These are phyloP conservation scores for Fusarium papillatum DNA, from an alignment of 2,329 filamentous ascomycete species.

Conservation along the genomic window DNA sequence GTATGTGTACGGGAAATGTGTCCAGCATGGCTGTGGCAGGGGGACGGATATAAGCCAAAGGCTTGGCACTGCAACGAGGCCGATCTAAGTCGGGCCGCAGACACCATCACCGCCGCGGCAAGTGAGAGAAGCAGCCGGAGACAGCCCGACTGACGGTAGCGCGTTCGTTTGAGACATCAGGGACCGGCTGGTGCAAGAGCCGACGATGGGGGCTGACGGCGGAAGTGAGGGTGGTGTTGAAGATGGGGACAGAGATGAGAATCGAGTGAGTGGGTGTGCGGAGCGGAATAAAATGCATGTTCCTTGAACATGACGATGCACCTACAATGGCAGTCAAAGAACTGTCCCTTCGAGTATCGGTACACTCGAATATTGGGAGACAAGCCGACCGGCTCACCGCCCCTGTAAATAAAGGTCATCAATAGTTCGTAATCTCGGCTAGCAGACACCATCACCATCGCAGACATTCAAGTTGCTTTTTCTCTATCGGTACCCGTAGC, in stretches of 20 bases:
- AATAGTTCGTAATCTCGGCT: conserved; percentile 26
- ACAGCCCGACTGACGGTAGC: neutral
- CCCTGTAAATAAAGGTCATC: conserved; percentile 67
- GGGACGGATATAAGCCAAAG: conserved; percentile 1
- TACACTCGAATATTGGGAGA: conserved; percentile 94
- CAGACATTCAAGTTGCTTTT: conserved; percentile 26
- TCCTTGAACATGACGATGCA: conserved; percentile 7
- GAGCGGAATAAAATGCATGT: neutral
- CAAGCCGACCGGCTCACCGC: conserved; percentile 84
- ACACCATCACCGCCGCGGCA: conserved; percentile 1
- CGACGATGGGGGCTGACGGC: neutral
- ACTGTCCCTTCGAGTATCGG: conserved; percentile 87
- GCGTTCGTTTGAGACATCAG: conserved; percentile 1
- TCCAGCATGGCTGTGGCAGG: neutral
- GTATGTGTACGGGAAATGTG: neutral
- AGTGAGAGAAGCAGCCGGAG: conserved; percentile 3
- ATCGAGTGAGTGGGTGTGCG: neutral
- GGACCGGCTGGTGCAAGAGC: neutral
- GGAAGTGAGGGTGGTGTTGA: neutral
- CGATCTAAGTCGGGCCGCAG: neutral
- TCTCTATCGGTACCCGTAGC: neutral
- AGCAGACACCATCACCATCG: neutral
- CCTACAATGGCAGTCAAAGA: conserved; percentile 93
- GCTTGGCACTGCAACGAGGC: neutral
- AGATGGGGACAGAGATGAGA: neutral